These are phyloP conservation scores for Neoboletus brunneissimus DNA, from an alignment of 768 basidiomycete species.

Conservation along the genomic window DNA sequence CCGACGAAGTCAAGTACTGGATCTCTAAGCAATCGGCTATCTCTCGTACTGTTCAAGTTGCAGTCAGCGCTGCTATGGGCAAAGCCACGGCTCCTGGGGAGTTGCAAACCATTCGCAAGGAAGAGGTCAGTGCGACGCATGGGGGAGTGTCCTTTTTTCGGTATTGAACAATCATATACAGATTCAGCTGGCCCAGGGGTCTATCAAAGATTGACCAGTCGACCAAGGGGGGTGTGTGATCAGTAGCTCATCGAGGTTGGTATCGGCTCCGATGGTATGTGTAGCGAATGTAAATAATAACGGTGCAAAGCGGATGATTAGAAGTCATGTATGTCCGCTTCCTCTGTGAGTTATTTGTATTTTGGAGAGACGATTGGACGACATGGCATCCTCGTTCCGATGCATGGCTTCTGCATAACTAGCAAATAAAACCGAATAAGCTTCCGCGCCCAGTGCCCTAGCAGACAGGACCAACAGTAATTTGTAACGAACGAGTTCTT, in stretches of 20 bases:
- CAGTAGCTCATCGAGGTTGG: neutral
- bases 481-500: conserved; percentile 93
- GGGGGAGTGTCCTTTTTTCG: neutral
- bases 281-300: neutral
- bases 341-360: conserved; percentile 15
- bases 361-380: conserved; percentile 58
- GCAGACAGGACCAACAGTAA: conserved; percentile 51
- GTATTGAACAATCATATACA: conserved; percentile 5
- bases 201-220: conserved; percentile 11
- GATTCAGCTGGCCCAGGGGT: conserved; percentile 17
- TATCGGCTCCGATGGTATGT: conserved; percentile 16
- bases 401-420: conserved; percentile 77
- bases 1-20: conserved; percentile 83
- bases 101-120: conserved; percentile 65
- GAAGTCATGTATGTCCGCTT: conserved; percentile 15
- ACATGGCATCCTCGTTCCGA: conserved; percentile 66
- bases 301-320: neutral
- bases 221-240: conserved; percentile 4
- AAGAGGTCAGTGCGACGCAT: conserved; percentile 53
- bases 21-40: conserved; percentile 58
- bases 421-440: neutral
- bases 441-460: neutral
- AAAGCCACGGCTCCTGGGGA: conserved; percentile 69
- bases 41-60: conserved; percentile 58
- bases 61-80: conserved; percentile 58